phyloP scores from a whole-genome alignment of 176 grass and related monocot genomes.

The Ensete glaucum region DNA sequence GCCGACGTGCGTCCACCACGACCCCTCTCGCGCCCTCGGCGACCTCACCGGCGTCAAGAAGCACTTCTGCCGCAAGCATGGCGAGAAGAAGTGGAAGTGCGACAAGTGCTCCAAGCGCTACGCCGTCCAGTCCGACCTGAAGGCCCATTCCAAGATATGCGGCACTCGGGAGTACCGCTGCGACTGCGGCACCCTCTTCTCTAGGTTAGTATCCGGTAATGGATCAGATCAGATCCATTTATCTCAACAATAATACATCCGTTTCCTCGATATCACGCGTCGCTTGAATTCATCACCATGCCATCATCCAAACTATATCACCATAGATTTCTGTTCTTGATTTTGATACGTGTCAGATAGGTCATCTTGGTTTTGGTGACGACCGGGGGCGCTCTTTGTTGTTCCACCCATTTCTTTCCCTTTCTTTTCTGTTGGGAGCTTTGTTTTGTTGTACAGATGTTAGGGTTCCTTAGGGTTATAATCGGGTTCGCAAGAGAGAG shows the following conservation, averaged over 20 bases:
- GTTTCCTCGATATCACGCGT: background rate
- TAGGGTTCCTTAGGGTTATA: constrained; percentile 11
- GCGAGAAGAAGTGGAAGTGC: constrained; percentile 99
- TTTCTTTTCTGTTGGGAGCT: background rate
- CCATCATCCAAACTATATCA: background rate
- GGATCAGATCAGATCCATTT: background rate
- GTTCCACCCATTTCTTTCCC: background rate
- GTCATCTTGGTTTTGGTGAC: background rate
- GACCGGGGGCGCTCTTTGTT: background rate
- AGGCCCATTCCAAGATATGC: constrained; percentile 98
- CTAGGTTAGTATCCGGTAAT: constrained; percentile 20
- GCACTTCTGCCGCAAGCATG: constrained; percentile 99
- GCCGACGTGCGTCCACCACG: constrained; percentile 85
- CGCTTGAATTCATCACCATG: background rate
- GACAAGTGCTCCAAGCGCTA: constrained; percentile 98
- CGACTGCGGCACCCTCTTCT: constrained; percentile 99
- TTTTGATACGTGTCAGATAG: no score
- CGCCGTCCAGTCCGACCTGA: constrained; percentile 95
- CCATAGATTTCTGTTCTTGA: no score
- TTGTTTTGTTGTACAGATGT: constrained; percentile 14
- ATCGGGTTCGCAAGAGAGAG: no score
- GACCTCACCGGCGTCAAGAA: constrained; percentile 99
- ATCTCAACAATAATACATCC: background rate
- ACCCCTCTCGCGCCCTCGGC: constrained; percentile 78
- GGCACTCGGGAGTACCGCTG: constrained; percentile 95